Percentiles rank a stretch among this genome's conserved stretches.
These are phyloP conservation scores for Exophiala sideris DNA, from an alignment of 2,329 filamentous ascomycete genomes.

Conservation along the genomic window DNA sequence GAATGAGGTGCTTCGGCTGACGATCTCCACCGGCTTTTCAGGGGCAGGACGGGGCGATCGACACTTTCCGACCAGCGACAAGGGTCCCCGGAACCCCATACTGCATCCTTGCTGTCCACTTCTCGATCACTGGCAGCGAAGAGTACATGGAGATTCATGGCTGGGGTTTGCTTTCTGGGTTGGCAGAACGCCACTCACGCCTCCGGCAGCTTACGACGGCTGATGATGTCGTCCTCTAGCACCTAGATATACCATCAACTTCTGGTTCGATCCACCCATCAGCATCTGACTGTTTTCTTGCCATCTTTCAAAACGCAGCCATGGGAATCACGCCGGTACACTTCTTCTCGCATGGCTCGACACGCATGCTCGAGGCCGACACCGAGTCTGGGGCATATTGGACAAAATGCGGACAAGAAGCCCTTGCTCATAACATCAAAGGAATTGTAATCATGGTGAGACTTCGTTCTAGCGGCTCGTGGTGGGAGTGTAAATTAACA, in stretches of 20 bases:
- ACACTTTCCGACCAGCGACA: background rate
- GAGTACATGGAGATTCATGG: too few species aligned
- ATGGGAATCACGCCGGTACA: constrained; percentile 52
- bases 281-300: background rate
- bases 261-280: background rate
- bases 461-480: background rate
- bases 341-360: constrained; percentile 70
- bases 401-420: constrained; percentile 63
- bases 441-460: constrained; percentile 63
- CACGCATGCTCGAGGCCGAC: constrained; percentile 68
- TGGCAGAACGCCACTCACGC: too few species aligned
- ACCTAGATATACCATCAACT: too few species aligned
- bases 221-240: too few species aligned
- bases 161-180: too few species aligned
- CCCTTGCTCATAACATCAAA: constrained; percentile 57
- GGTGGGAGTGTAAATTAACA: background rate
- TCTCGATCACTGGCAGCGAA: background rate
- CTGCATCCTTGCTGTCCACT: background rate
- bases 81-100: background rate
- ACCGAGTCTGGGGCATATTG: constrained; percentile 61
- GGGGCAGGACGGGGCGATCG: background rate
- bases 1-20: too few species aligned
- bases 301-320: background rate
- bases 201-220: too few species aligned
- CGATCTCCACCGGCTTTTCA: too few species aligned